Conservation (phyloP, 2,329 filamentous ascomycete genomes). For the Sporothrix mexicana region DNA sequence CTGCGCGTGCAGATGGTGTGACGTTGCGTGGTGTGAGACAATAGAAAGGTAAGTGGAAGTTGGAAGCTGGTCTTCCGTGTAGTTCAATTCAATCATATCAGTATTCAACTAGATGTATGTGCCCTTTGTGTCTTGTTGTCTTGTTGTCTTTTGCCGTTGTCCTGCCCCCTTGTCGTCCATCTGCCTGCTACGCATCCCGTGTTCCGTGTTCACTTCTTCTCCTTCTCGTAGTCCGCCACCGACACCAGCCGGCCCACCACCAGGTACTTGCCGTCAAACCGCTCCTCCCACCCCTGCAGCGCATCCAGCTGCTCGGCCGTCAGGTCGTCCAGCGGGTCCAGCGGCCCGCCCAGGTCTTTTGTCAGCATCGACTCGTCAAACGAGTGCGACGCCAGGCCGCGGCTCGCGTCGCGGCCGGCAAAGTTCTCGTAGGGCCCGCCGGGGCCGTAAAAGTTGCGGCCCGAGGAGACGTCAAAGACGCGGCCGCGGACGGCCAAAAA, state of each 20-base stretch:
- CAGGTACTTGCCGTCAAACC: slow-evolving; percentile 91
- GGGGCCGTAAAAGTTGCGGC: slow-evolving; percentile 94
- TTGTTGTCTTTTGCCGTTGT: neutral
- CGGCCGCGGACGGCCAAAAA: slow-evolving; percentile 90
- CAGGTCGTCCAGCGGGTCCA: slow-evolving; percentile 77
- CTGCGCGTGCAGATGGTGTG: slow-evolving; percentile 33
- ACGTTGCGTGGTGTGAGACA: too few relatives aligned
- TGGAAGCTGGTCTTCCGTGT: neutral
- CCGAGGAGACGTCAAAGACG: slow-evolving; percentile 87
- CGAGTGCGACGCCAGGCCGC: slow-evolving; percentile 86
- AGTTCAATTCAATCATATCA: neutral
- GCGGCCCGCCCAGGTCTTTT: slow-evolving; percentile 80
- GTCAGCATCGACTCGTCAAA: slow-evolving; percentile 97
- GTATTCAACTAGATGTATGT: neutral
- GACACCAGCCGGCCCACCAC: slow-evolving; percentile 86
- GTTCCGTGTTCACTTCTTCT: slow-evolving; percentile 11
- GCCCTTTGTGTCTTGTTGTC: neutral
- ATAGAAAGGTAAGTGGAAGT: too few relatives aligned
- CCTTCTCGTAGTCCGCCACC: slow-evolving; percentile 48
- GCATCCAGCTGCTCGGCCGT: slow-evolving; percentile 79
- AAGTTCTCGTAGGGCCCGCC: slow-evolving; percentile 97
- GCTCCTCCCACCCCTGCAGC: slow-evolving; percentile 87
- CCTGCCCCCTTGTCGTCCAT: neutral
- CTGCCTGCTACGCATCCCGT: too few relatives aligned
- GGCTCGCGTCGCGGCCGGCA: slow-evolving; percentile 86